These are phyloP conservation scores for Botryotinia convoluta DNA, from an alignment of 2,329 filamentous ascomycete genomes.

Conservation along the genomic window DNA sequence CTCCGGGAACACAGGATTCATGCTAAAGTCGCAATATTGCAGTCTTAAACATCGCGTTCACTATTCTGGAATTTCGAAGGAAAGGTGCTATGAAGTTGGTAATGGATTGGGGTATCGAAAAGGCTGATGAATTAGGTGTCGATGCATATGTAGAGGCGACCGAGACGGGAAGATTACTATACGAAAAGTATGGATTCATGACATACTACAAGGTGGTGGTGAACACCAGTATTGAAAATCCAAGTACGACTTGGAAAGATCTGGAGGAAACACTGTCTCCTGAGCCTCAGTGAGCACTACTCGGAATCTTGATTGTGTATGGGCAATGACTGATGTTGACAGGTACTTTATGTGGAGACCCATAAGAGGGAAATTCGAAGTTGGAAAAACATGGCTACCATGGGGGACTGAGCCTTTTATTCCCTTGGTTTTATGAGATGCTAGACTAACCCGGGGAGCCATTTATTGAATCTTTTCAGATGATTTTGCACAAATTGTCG, in stretches of 20 bases:
- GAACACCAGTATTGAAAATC: background rate
- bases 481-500: background rate
- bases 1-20: background rate
- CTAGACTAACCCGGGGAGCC: too few species aligned
- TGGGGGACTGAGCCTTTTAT: background rate
- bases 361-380: background rate
- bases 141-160: conserved; percentile 10
- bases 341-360: background rate
- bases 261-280: background rate
- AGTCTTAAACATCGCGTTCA: conserved; percentile 1
- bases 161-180: background rate
- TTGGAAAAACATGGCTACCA: background rate
- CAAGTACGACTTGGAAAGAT: background rate
- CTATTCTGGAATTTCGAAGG: background rate
- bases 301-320: background rate
- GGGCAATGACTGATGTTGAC: background rate
- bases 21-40: background rate
- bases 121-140: background rate
- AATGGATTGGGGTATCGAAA: conserved; percentile 3
- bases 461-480: background rate
- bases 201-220: background rate
- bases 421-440: background rate
- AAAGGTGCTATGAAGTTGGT: background rate
- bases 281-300: background rate
- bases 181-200: background rate